phyloP scores from a whole-genome alignment of 768 basidiomycete genomes.

The Rubroboletus pulcherrimus region DNA sequence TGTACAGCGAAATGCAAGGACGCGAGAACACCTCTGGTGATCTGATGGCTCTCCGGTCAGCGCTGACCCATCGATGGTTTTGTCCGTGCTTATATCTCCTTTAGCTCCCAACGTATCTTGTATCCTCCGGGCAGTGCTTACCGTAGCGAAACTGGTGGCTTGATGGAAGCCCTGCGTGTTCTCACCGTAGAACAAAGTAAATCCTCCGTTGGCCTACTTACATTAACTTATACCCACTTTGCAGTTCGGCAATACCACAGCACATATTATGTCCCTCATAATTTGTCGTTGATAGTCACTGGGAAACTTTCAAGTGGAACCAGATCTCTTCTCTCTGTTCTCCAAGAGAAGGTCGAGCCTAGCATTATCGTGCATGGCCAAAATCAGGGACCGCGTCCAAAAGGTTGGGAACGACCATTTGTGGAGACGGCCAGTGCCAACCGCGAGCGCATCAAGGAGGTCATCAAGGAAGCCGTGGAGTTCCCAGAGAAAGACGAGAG shows the following conservation, averaged over 20 bases:
- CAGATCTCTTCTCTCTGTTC: constrained; percentile 68
- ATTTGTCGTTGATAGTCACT: constrained; percentile 81
- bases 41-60: constrained; percentile 81
- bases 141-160: constrained; percentile 93
- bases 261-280: constrained; percentile 91
- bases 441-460: constrained; percentile 49
- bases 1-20: constrained; percentile 97
- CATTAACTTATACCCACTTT: constrained; percentile 16
- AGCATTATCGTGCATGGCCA: constrained; percentile 72
- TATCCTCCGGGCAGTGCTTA: constrained; percentile 85
- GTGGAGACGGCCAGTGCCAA: constrained; percentile 77
- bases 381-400: constrained; percentile 63
- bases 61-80: constrained; percentile 5
- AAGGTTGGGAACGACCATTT: constrained; percentile 92
- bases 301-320: constrained; percentile 83
- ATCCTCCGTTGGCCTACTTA: constrained; percentile 10
- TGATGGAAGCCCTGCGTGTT: constrained; percentile 87
- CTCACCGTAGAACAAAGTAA: constrained; percentile 87
- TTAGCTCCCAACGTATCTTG: constrained; percentile 72
- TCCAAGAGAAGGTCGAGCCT: constrained; percentile 83
- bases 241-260: constrained; percentile 86
- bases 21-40: constrained; percentile 91
- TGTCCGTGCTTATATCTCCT: constrained; percentile 4
- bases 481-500: constrained; percentile 98
- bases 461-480: constrained; percentile 66